These are phyloP conservation scores for Paracoccidioides brasiliensis DNA, from an alignment of 2,329 filamentous ascomycete genomes.

Conservation along the genomic window DNA sequence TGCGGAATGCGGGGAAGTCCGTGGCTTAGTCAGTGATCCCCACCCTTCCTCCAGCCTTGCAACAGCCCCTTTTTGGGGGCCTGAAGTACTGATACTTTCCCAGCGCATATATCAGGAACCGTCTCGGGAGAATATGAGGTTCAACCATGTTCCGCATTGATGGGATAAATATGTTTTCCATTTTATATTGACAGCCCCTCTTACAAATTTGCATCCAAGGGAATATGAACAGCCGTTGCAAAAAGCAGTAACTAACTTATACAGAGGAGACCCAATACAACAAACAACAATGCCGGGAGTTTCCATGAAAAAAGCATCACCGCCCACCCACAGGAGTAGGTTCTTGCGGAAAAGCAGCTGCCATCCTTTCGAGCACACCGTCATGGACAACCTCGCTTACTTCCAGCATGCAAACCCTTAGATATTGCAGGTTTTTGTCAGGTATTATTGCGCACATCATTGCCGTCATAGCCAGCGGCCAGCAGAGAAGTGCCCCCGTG, in stretches of 20 bases:
- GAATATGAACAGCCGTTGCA: not conserved
- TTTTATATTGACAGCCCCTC: not conserved
- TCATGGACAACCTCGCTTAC: not conserved
- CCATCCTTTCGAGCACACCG: not conserved
- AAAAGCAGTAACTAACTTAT: not conserved
- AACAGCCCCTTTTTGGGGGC: not conserved
- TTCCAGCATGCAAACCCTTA: not conserved
- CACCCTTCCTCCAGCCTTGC: not conserved
- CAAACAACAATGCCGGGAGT: not conserved
- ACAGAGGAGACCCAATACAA: not conserved
- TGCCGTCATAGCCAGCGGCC: not conserved
- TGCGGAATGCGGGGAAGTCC: not conserved
- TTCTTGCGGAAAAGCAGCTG: not conserved
- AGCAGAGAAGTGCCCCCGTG: not conserved
- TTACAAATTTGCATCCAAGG: not conserved
- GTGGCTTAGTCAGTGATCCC: not conserved
- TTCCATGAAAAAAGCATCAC: not conserved
- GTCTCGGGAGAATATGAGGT: too few relatives aligned
- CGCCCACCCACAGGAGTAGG: not conserved
- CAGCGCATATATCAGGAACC: too few relatives aligned
- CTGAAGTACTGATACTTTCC: too few relatives aligned
- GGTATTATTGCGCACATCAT: not conserved
- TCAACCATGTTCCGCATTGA: too few relatives aligned
- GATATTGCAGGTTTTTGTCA: not conserved
- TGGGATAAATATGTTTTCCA: not conserved